These are phyloP conservation scores for Didymella glomerata DNA, from an alignment of 2,329 filamentous ascomycete genomes.

Conservation along the genomic window DNA sequence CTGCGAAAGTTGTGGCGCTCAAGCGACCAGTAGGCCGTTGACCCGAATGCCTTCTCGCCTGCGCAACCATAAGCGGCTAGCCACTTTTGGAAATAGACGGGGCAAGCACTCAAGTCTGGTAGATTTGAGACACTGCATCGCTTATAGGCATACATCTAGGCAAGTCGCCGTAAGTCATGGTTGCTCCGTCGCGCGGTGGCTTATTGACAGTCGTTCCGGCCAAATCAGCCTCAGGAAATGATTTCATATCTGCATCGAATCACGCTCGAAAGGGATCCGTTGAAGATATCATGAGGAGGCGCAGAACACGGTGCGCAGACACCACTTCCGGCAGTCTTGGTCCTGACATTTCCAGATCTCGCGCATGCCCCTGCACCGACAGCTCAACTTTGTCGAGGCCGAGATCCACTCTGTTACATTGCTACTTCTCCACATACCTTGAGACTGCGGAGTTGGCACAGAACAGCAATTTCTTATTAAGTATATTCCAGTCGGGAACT, in stretches of 20 bases:
- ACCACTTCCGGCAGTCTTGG: background rate
- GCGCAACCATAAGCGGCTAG: constrained; percentile 1
- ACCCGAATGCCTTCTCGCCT: background rate
- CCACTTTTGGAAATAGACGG: background rate
- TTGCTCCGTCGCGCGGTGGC: background rate
- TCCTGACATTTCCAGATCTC: background rate
- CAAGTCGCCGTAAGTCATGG: background rate
- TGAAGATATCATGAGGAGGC: background rate
- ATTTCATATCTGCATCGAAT: background rate
- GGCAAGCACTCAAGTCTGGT: background rate
- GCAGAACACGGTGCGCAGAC: background rate
- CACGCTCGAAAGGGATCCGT: background rate
- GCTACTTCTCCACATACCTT: background rate
- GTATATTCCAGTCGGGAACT: background rate
- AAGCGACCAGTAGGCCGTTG: background rate
- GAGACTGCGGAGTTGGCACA: background rate
- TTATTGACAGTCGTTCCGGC: background rate
- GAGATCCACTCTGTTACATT: background rate
- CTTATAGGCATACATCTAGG: background rate
- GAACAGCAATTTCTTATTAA: background rate
- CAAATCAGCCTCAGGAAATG: background rate
- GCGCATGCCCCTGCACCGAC: background rate
- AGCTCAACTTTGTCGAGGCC: background rate
- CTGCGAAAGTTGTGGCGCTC: background rate
- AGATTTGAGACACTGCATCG: background rate